Evolutionary conservation across 1,284 basidiomycete species (phyloP).

Genomic region (Melampsora larici-populina): DNA sequence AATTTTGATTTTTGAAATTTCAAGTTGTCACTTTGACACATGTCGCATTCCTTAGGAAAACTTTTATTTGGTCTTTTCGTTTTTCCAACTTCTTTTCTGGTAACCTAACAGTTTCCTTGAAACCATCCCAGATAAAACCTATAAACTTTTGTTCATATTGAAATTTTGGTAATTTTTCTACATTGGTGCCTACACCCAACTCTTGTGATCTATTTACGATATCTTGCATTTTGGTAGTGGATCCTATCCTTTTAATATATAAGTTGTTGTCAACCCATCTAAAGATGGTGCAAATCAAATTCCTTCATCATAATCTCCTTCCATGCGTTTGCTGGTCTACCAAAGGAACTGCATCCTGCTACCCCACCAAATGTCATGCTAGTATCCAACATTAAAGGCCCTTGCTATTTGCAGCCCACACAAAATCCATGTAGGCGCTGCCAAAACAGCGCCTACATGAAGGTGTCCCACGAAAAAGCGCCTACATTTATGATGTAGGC

Average conservation of each 20-base stretch:
- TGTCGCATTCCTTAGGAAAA: too few species aligned
- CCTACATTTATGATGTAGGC: too few species aligned
- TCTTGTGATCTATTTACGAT: background rate
- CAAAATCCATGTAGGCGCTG: too few species aligned
- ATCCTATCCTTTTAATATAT: background rate
- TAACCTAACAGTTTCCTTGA: background rate
- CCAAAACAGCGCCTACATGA: too few species aligned
- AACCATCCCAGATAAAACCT: background rate
- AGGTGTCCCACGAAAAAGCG: too few species aligned
- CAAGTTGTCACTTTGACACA: too few species aligned
- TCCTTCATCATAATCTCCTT: background rate
- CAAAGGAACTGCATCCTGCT: background rate
- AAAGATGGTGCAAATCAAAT: background rate
- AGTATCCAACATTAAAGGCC: too few species aligned
- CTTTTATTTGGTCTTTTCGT: background rate
- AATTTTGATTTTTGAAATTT: too few species aligned
- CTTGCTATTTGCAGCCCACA: too few species aligned
- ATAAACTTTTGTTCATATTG: too few species aligned
- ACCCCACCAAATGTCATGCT: slow-evolving; percentile 12
- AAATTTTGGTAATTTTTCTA: background rate
- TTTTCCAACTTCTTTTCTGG: background rate
- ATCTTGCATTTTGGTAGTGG: background rate
- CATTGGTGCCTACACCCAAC: background rate
- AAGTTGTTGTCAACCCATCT: background rate
- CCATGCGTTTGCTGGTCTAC: background rate